phyloP scores from a whole-genome alignment of 768 basidiomycete species.

The Austroboletus festivus region DNA sequence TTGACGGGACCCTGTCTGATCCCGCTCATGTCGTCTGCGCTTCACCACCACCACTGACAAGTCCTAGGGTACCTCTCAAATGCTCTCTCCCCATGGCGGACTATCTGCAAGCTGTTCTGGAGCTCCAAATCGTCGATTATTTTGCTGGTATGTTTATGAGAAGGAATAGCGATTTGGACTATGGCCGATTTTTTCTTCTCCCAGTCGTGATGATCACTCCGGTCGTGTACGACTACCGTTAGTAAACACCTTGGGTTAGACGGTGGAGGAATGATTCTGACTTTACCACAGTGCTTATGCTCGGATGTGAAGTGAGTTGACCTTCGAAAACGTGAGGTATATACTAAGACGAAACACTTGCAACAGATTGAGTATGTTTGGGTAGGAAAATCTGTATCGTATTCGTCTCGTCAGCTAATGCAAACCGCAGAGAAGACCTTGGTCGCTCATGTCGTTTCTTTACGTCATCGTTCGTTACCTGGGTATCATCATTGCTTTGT shows the following conservation, averaged over 20 bases:
- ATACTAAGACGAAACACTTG: not conserved
- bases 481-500: constrained; percentile 7
- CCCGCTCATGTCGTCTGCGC: too few species aligned
- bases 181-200: not conserved
- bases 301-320: constrained; percentile 4
- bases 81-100: too few species aligned
- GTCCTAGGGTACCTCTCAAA: too few species aligned
- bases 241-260: not conserved
- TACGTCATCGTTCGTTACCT: constrained; percentile 8
- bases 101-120: too few species aligned
- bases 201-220: constrained; percentile 5
- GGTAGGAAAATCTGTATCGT: not conserved
- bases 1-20: too few species aligned
- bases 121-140: too few species aligned
- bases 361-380: constrained; percentile 4
- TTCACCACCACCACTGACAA: too few species aligned
- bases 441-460: constrained; percentile 7
- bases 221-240: constrained; percentile 7
- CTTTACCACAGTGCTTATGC: not conserved
- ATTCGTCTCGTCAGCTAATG: not conserved
- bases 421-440: constrained; percentile 2
- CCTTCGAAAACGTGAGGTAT: not conserved
- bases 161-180: too few species aligned
- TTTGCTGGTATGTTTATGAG: not conserved
- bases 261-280: not conserved